Evolutionary conservation across 2,329 filamentous ascomycete genomes (phyloP).

Genomic region (Elsinoe batatas): DNA sequence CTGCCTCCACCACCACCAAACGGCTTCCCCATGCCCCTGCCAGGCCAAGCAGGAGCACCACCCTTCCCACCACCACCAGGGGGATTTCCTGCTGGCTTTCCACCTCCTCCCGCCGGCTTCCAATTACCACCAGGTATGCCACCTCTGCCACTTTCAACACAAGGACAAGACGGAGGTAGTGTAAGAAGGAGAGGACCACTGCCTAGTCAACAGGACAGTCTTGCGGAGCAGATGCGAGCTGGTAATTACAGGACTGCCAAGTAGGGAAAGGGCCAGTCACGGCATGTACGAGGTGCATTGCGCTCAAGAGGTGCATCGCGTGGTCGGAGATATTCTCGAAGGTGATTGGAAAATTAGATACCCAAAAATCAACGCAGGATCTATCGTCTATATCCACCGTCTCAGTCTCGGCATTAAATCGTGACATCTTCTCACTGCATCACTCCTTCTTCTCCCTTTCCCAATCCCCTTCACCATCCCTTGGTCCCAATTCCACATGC

Average conservation of each 20-base stretch:
- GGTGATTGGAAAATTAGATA: background rate
- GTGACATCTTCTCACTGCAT: background rate
- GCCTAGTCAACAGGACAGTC: constrained; percentile 73
- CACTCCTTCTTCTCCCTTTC: constrained; percentile 2
- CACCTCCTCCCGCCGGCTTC: constrained; percentile 15
- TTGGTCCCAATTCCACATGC: background rate
- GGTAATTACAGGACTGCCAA: constrained; percentile 40
- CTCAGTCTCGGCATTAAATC: too few relatives aligned
- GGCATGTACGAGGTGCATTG: background rate
- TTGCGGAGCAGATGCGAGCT: constrained; percentile 63
- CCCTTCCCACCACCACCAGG: constrained; percentile 26
- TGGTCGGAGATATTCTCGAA: background rate
- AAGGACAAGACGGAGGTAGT: constrained; percentile 19
- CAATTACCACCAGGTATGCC: constrained; percentile 26
- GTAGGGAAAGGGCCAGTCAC: constrained; percentile 15
- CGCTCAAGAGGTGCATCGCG: background rate
- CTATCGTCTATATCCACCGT: background rate
- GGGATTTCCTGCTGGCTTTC: constrained; percentile 22
- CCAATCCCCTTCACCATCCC: background rate
- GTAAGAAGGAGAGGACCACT: constrained; percentile 57
- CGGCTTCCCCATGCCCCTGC: constrained; percentile 13
- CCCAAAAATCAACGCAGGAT: background rate
- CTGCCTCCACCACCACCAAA: constrained; percentile 23
- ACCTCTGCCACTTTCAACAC: constrained; percentile 22
- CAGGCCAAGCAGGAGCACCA: constrained; percentile 18